Evolutionary conservation across 768 basidiomycete genomes (phyloP).

Genomic region (Rubroboletus satanas): DNA sequence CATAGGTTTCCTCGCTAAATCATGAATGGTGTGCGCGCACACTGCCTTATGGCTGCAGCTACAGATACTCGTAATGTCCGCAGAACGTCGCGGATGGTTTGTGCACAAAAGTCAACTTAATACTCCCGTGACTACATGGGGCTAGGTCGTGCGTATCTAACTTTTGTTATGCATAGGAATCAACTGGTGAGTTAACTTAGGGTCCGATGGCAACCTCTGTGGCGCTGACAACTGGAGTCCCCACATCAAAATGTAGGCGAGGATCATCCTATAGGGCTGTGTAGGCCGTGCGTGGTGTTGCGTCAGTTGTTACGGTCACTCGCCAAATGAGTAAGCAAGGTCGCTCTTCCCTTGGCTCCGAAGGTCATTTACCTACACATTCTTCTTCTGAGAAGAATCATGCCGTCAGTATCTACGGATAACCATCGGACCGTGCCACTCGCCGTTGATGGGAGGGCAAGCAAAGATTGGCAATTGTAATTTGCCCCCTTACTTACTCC

Average conservation of each 20-base stretch:
- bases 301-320: not conserved
- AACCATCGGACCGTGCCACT: not conserved
- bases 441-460: not conserved
- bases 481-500: not conserved
- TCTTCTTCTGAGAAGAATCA: not conserved
- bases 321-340: not conserved
- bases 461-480: not conserved
- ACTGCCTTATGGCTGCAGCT: not conserved
- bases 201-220: not conserved
- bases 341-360: not conserved
- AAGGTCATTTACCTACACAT: not conserved
- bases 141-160: conserved; percentile 2
- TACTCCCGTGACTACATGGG: not conserved
- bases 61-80: conserved; percentile 2
- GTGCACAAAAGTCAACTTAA: not conserved
- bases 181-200: not conserved
- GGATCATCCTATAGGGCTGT: not conserved
- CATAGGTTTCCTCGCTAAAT: not conserved
- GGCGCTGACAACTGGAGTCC: not conserved
- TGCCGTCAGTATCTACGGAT: not conserved
- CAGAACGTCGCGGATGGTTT: not conserved
- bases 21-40: not conserved
- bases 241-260: not conserved
- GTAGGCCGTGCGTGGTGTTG: not conserved
- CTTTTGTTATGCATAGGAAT: not conserved